Conservation (phyloP, 2,329 filamentous ascomycete species). For the Aspergillus ruber region DNA sequence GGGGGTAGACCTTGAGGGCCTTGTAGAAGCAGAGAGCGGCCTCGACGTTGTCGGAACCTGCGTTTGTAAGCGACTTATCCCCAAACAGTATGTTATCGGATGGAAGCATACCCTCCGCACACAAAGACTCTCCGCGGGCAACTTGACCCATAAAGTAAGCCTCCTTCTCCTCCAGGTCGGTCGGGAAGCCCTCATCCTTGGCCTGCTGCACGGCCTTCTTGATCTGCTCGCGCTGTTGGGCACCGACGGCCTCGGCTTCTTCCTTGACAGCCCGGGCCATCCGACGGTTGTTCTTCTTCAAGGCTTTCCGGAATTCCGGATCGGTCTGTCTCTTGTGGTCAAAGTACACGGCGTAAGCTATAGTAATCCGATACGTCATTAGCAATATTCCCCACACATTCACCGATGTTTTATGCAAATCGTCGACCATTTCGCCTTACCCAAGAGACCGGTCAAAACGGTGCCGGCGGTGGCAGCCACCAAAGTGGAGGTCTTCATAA, state of each 20-base stretch:
- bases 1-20: constrained; percentile 96
- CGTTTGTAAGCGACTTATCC: constrained; percentile 7
- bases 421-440: constrained; percentile 25
- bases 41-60: constrained; percentile 54
- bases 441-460: constrained; percentile 51
- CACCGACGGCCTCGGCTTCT: constrained; percentile 42
- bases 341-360: constrained; percentile 61
- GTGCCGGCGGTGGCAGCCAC: constrained; percentile 54
- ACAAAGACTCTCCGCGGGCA: constrained; percentile 76
- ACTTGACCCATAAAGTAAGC: constrained; percentile 96
- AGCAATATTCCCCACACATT: constrained; percentile 3
- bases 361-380: constrained; percentile 1
- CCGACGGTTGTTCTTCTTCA: constrained; percentile 46
- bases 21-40: constrained; percentile 96
- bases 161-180: constrained; percentile 87
- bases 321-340: constrained; percentile 60
- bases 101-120: constrained; percentile 64
- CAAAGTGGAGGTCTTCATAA: constrained; percentile 52
- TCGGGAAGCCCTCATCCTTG: constrained; percentile 85
- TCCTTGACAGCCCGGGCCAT: constrained; percentile 43
- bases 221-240: constrained; percentile 57
- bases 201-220: constrained; percentile 70
- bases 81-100: not conserved
- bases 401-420: not conserved
- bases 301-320: constrained; percentile 54